Percentiles rank a stretch among this genome's conserved stretches.
Evolutionary conservation across 371 early-diverging fungal genomes (phyloP).

Genomic region (Rhizopus microsporus): DNA sequence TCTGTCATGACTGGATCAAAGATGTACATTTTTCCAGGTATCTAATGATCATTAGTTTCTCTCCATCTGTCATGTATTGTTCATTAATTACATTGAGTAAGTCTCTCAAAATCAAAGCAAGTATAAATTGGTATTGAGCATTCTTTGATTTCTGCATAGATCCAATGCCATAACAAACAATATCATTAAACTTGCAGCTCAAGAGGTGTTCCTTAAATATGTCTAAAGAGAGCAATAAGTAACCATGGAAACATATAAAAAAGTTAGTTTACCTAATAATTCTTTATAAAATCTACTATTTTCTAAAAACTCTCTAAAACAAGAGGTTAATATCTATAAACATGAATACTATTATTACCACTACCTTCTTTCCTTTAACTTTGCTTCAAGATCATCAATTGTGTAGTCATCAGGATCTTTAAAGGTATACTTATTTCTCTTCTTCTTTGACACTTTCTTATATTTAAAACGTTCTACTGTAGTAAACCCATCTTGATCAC

Average conservation of each 20-base stretch:
- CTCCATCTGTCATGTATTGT: neutral
- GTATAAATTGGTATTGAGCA: constrained; percentile 62
- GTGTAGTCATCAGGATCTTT: constrained; percentile 40
- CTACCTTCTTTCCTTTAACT: constrained; percentile 25
- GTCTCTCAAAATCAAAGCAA: constrained; percentile 51
- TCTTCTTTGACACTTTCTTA: constrained; percentile 26
- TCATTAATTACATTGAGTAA: constrained; percentile 45
- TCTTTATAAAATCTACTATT: constrained; percentile 43
- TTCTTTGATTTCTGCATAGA: constrained; percentile 57
- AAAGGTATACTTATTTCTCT: constrained; percentile 22
- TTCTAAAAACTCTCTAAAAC: constrained; percentile 26
- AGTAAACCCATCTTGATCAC: constrained; percentile 27
- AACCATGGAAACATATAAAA: neutral
- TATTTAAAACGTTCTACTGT: constrained; percentile 31
- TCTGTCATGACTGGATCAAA: constrained; percentile 68
- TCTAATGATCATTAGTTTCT: constrained; percentile 15
- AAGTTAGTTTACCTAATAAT: constrained; percentile 17
- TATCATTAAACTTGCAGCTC: constrained; percentile 29
- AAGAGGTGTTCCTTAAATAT: constrained; percentile 28
- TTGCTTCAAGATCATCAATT: constrained; percentile 24
- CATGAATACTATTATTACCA: neutral
- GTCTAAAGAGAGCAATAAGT: constrained; percentile 11
- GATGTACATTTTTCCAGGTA: constrained; percentile 52
- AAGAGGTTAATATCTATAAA: neutral
- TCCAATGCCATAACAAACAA: constrained; percentile 70